Evolutionary conservation across 192 early-diverging fungal species (phyloP), one percentile per base, ranked within the genome.

Genomic region (Linnemannia hyalina): DNA sequence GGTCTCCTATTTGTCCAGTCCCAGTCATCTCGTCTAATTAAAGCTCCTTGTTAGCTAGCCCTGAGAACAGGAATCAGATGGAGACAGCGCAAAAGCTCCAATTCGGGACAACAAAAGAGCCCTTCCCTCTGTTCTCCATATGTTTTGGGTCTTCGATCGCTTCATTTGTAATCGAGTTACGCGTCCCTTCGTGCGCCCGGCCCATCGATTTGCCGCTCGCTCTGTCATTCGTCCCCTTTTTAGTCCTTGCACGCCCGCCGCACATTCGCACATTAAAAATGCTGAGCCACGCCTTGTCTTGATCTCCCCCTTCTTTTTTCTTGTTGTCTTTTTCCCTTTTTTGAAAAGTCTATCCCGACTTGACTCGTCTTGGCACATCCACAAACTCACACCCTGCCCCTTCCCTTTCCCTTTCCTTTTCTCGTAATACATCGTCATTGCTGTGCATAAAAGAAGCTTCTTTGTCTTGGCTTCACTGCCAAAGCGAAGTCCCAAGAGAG

Each of bases 161-260:
- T 65, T 60, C n/a, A 65, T 65, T 65, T 65, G 60, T 65, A 65
- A 65, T 65, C 60, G 60, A 65, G 60, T 65, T 29, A 65, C 60
- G 60, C 60, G 60, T 65, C 60, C 60, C 26, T 65, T 32, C 49
- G 32, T 65, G 29, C 60, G 70, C 70, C 70, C 70, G 70, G 70
- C 22, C 41, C 35, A 71, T 71, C 22, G 41, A 71, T 71, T 71
- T 42, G 41, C 70, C 70, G 70, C 26, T 52, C 26, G 60, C 60
- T 65, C 55, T 60, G 55, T 60, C 55, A 60, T 60, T 60, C 55
- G 55, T 60, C n/a, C 55, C 55, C 13, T 65, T 65, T 65, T 32
- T 32, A 4, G 60, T 32, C 13, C 10, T 65, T 65, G 3, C 29
- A 65, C 0, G 60, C 29, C 38, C 70, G 40, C 70, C 60, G 60